phyloP scores from a whole-genome alignment of 1,139 yeast genomes.

The Lodderomyces metapsilosis region DNA sequence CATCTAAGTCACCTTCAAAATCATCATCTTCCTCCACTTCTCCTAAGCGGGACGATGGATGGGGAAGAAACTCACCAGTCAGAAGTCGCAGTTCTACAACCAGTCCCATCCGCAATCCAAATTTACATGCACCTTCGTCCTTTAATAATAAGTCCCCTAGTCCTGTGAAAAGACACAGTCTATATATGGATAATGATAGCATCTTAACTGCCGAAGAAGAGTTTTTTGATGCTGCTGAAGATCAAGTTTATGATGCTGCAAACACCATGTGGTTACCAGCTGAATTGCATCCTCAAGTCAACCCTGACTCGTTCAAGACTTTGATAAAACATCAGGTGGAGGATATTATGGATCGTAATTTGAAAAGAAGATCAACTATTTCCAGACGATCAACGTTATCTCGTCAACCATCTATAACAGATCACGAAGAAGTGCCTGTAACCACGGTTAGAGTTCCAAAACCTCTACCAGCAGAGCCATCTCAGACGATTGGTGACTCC shows the following conservation, averaged over 20 bases:
- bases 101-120: slow-evolving; percentile 1
- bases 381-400: slow-evolving; percentile 34
- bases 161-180: slow-evolving; percentile 8
- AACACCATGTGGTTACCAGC: slow-evolving; percentile 90
- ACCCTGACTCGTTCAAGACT: slow-evolving; percentile 85
- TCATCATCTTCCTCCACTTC: slow-evolving; percentile 10
- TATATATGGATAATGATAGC: slow-evolving; percentile 10
- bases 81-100: neutral
- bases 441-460: neutral
- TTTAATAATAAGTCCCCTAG: slow-evolving; percentile 9
- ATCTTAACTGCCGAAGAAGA: slow-evolving; percentile 19
- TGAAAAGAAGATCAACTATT: slow-evolving; percentile 22
- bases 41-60: slow-evolving; percentile 4
- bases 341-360: slow-evolving; percentile 54
- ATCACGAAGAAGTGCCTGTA: slow-evolving; percentile 4
- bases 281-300: slow-evolving; percentile 85
- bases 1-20: slow-evolving; percentile 5
- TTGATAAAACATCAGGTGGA: slow-evolving; percentile 80
- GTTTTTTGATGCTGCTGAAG: slow-evolving; percentile 26
- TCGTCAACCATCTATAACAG: slow-evolving; percentile 11
- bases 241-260: slow-evolving; percentile 25
- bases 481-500: no score
- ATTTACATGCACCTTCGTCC: slow-evolving; percentile 7
- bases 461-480: no score
- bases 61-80: neutral